These are phyloP conservation scores for Cercophora scortea DNA, from an alignment of 495 filamentous ascomycete species.

Conservation along the genomic window DNA sequence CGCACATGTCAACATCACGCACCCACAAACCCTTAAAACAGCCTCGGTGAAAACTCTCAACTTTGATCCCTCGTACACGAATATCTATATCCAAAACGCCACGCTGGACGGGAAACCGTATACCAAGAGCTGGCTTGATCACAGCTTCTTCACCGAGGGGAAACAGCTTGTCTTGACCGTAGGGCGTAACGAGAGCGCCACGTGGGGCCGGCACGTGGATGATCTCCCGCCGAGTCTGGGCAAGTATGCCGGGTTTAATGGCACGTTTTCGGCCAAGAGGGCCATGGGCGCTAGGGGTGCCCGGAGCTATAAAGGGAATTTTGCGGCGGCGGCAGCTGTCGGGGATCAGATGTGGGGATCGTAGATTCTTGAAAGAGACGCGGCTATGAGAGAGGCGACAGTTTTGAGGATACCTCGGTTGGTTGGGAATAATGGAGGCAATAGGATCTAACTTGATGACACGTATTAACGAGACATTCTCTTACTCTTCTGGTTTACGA, in stretches of 20 bases:
- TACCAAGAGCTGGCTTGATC: conserved; percentile 63
- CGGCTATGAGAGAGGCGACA: too few relatives aligned
- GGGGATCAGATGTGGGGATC: too few relatives aligned
- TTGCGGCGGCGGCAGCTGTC: neutral
- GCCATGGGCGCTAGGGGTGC: neutral
- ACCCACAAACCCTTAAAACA: conserved; percentile 52
- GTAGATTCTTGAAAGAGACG: too few relatives aligned
- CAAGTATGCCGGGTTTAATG: conserved; percentile 26
- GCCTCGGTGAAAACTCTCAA: conserved; percentile 53
- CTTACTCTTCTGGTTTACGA: too few relatives aligned
- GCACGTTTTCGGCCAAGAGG: conserved; percentile 8
- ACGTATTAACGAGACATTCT: too few relatives aligned
- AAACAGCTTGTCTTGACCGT: conserved; percentile 60
- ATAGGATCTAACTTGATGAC: too few relatives aligned
- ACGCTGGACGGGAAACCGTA: conserved; percentile 60
- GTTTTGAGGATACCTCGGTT: too few relatives aligned
- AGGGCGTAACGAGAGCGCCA: conserved; percentile 54
- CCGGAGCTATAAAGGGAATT: conserved; percentile 1
- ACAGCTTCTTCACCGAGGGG: conserved; percentile 67
- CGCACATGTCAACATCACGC: conserved; percentile 53
- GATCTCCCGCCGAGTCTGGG: conserved; percentile 57
- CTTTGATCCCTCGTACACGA: conserved; percentile 56
- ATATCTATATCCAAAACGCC: conserved; percentile 63
- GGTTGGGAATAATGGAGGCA: too few relatives aligned
- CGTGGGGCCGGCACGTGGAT: conserved; percentile 55